These are phyloP conservation scores for Stenocarpella maydis DNA, from an alignment of 2,329 filamentous ascomycete genomes.

Conservation along the genomic window DNA sequence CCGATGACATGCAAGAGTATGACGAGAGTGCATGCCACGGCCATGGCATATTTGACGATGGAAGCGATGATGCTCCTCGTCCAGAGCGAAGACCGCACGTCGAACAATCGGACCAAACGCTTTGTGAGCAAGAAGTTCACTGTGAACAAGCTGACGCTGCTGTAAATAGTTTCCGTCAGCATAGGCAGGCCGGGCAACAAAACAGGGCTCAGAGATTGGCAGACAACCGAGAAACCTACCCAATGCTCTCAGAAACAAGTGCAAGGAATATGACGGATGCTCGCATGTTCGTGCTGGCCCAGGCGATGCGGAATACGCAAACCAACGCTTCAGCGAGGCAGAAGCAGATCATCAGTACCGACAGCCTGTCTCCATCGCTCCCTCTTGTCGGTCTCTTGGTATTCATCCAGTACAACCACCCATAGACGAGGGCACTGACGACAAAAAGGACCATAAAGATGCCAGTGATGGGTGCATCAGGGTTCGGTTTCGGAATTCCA, in stretches of 20 bases:
- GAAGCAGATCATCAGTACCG: conserved; percentile 22
- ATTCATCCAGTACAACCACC: conserved; percentile 14
- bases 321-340: conserved; percentile 24
- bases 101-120: conserved; percentile 9
- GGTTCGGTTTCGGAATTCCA: conserved; percentile 4
- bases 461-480: conserved; percentile 5
- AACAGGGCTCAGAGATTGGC: no score
- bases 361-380: conserved; percentile 1
- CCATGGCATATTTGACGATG: background rate
- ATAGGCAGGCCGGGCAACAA: background rate
- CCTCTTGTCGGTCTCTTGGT: background rate
- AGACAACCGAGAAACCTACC: background rate
- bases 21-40: background rate
- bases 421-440: conserved; percentile 6
- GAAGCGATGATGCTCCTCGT: background rate
- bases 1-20: conserved; percentile 13
- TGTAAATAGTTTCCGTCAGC: background rate
- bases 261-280: conserved; percentile 7
- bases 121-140: conserved; percentile 24
- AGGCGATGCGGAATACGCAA: conserved; percentile 7
- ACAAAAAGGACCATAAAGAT: conserved; percentile 8
- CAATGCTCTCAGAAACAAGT: conserved; percentile 22
- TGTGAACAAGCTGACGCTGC: conserved; percentile 15
- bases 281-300: conserved; percentile 2
- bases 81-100: conserved; percentile 25